These are phyloP conservation scores for Cercophora samala DNA, from an alignment of 495 filamentous ascomycete species.

Conservation along the genomic window DNA sequence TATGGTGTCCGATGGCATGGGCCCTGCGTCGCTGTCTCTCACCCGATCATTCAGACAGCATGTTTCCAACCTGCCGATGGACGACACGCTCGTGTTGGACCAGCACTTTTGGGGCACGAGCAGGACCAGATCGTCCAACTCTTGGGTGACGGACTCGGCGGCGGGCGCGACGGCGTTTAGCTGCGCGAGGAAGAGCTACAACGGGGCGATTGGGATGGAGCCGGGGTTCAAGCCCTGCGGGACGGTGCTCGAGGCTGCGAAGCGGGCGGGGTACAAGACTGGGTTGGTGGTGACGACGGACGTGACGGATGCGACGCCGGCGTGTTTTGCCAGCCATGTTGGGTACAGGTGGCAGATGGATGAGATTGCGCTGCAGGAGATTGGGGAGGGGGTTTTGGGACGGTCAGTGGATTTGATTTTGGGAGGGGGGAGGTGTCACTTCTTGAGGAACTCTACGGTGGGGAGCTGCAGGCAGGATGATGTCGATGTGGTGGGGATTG, in stretches of 20 bases:
- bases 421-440: slow-evolving; percentile 90
- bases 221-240: slow-evolving; percentile 85
- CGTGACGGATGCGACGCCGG: slow-evolving; percentile 96
- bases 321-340: slow-evolving; percentile 90
- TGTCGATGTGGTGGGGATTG: slow-evolving; percentile 64
- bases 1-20: slow-evolving; percentile 99
- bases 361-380: slow-evolving; percentile 83
- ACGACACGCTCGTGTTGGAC: slow-evolving; percentile 75
- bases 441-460: slow-evolving; percentile 71
- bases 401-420: slow-evolving; percentile 86
- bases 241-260: slow-evolving; percentile 91
- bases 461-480: slow-evolving; percentile 76
- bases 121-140: slow-evolving; percentile 75
- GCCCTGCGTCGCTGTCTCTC: slow-evolving; percentile 80
- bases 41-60: slow-evolving; percentile 80
- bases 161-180: slow-evolving; percentile 96
- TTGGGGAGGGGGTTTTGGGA: slow-evolving; percentile 78
- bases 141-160: slow-evolving; percentile 88
- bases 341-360: slow-evolving; percentile 77
- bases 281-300: slow-evolving; percentile 93
- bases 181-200: slow-evolving; percentile 89
- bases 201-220: slow-evolving; percentile 87
- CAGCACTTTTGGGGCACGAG: slow-evolving; percentile 83
- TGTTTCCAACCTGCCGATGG: slow-evolving; percentile 59
- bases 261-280: slow-evolving; percentile 84